A percentile compares a stretch with the other conserved stretches of the same genome.
Conservation (phyloP, 2,329 filamentous ascomycete species). For the Pseudofabraea citricarpa region DNA sequence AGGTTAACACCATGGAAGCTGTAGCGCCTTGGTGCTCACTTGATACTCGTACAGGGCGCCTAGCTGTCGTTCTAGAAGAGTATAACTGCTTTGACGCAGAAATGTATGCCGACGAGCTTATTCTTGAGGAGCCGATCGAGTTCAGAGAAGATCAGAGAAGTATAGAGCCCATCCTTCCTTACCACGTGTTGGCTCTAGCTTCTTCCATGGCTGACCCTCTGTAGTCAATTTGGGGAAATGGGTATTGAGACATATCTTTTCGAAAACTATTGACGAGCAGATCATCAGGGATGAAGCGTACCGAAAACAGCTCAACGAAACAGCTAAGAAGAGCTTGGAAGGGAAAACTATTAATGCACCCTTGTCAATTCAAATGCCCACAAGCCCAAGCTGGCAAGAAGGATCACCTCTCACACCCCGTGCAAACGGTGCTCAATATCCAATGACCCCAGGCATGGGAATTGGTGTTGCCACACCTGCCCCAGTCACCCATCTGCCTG, state of each 20-base stretch:
- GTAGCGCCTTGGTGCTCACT: slow-evolving; percentile 96
- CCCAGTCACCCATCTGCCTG: slow-evolving; percentile 34
- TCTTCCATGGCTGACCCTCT: slow-evolving; percentile 18
- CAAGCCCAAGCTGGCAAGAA: slow-evolving; percentile 35
- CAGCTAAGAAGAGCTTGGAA: slow-evolving; percentile 52
- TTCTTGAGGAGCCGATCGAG: slow-evolving; percentile 66
- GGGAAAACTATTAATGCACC: slow-evolving; percentile 55
- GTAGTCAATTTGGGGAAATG: slow-evolving; percentile 93
- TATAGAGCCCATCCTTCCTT: no score
- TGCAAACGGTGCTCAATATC: slow-evolving; percentile 56
- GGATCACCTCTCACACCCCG: slow-evolving; percentile 52
- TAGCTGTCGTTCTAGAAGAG: slow-evolving; percentile 87
- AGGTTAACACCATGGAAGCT: slow-evolving; percentile 82
- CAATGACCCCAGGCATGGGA: slow-evolving; percentile 69
- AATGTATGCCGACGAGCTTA: slow-evolving; percentile 88
- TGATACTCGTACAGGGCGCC: slow-evolving; percentile 84
- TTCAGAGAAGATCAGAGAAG: slow-evolving; percentile 93
- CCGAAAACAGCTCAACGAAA: slow-evolving; percentile 63
- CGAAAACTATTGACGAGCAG: slow-evolving; percentile 84
- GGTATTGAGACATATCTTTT: slow-evolving; percentile 89
- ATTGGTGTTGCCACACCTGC: slow-evolving; percentile 74
- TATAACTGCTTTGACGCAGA: slow-evolving; percentile 98
- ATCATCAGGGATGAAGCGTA: slow-evolving; percentile 73
- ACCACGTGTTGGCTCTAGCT: slow-evolving; percentile 16
- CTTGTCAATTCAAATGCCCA: slow-evolving; percentile 53